A percentile compares a stretch with the other conserved stretches of the same genome.
Evolutionary conservation across 2,329 filamentous ascomycete genomes (phyloP).

Genomic region (Ascochyta rabiei): DNA sequence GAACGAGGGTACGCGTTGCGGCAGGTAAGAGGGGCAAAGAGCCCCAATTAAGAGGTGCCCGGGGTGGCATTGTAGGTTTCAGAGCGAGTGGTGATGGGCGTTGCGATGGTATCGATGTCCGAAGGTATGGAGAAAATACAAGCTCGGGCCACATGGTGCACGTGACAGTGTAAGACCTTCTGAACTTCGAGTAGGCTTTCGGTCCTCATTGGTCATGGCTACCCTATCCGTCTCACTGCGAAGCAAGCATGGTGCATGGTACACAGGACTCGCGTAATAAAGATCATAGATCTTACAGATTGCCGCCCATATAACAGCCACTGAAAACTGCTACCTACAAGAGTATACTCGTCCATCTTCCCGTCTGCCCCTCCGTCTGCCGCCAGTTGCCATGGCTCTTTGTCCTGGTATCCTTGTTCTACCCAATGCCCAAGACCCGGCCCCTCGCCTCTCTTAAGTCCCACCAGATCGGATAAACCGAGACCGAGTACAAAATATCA

Average conservation of each 20-base stretch:
- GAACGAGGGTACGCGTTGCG: constrained; percentile 32
- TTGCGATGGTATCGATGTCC: constrained; percentile 3
- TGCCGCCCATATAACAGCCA: constrained; percentile 14
- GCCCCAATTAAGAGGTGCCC: constrained; percentile 43
- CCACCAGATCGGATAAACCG: not conserved
- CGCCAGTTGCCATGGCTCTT: too few relatives aligned
- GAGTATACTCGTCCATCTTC: not conserved
- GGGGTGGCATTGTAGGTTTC: constrained; percentile 41
- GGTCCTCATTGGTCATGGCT: not conserved
- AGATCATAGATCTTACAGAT: constrained; percentile 15
- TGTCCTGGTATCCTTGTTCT: not conserved
- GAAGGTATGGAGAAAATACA: constrained; percentile 27
- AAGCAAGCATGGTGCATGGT: not conserved
- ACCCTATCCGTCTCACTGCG: not conserved
- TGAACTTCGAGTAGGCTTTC: not conserved
- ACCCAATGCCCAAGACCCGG: not conserved
- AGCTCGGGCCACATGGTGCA: constrained; percentile 2
- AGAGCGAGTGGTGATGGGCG: constrained; percentile 4
- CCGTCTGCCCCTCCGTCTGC: not conserved
- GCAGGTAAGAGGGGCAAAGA: constrained; percentile 39
- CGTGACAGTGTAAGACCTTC: constrained; percentile 1
- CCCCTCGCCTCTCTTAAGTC: not conserved
- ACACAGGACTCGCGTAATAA: not conserved
- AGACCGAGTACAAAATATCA: constrained; percentile 17
- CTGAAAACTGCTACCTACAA: constrained; percentile 9